Base-by-base conservation (phyloP, 805 yeast species). In the Starmera amethionina region DNA sequence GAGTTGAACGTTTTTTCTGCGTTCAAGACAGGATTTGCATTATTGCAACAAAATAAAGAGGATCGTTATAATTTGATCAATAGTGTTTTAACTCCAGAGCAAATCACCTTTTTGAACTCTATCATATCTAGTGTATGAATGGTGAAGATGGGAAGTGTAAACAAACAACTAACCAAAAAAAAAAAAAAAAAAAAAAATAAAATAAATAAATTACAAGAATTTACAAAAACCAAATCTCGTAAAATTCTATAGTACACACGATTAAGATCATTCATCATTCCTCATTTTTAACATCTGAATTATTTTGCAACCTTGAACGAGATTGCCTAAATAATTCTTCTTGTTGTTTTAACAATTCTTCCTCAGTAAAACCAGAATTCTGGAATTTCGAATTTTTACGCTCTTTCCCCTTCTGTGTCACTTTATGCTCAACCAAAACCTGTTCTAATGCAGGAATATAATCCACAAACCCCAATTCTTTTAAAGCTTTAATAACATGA, bases 351-450 rank as follows among this genome's bases (percentile, higher is more conserved):
- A 93, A 70, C 42, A 93, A 67, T 59, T 93, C 98, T 59, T 89
- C 98, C 56, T 90, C 97, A 2, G 89, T 68, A 47, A 88, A 70
- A 0, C 97, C 97, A 4, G 94, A 81, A 51, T 86, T 86, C 61
- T 88, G 96, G 53, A 93, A 83, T 64, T 93, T 93, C 58, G 90
- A 88, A 50, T 83, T 87, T 56, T 87, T 85, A 62, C 84, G 80
- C 52, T 93, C 97, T 50, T 93, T 82, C 13, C 86, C 84, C 65
- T 89, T 88, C 52, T 80, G 79, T 39, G 80, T 72, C 52, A 88
- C 96, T 62, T 87, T 89, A 63, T 89, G 96, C 50, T 89, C 96
- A 35, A 70, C 75, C 46, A 90, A 68, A 18, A 85, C 85, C 46
- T 81, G 79, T 52, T 84, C 81, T 35, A 93, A 75, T 25, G 86